Evolutionary conservation across 2,329 filamentous ascomycete genomes (phyloP), one percentile per base, ranked within the genome.

Genomic region (Microsporum audouinii): DNA sequence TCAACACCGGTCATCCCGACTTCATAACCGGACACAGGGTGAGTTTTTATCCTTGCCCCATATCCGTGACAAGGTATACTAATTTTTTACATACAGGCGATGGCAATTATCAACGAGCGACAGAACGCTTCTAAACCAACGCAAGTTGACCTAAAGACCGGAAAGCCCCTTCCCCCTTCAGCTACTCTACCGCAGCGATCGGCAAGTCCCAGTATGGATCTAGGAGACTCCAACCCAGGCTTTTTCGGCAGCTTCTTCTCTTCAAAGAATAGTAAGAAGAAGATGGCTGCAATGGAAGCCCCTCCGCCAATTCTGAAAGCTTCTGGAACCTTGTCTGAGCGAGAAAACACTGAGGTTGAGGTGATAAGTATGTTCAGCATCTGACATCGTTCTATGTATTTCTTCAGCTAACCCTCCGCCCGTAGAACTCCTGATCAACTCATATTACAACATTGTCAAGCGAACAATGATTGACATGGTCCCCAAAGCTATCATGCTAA

Each of bases 381-480:
- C 14, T 47, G 41, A 14, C 36, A 41, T 41, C 41, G 56, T 12
- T 4, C 56, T 58, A 27, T n/a, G 5, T 38, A 12, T 17, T 23
- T 7, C 12, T 1, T 17, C 17, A 6, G 14, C 41, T 55, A 41
- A 56, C 56, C 53, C 59, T 53, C 10, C 47, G 6, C 29, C 2
- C 29, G 38, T 71, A 94, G 89, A 99, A 79, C 85, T 99, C 65
- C 82, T 99, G 62, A 99, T 99, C 72, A 88, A 86, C 61, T 96
- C 91, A 0, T 99, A 99, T 80, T 99, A 89, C 78, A 96, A 96
- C 77, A 99, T 99, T 72, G 91, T 96, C 66, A 90, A 91, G 80
- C 84, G 94, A 68, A 99, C 95, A 63, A 95, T 99, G 91, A 96
- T 97, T 67, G 94, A 99, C 72, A 99, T 99, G 94, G 94, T 99